Percentiles rank a stretch among this genome's conserved stretches.
phyloP scores from a whole-genome alignment of 2,329 filamentous ascomycete species.

The Microcera coccophila region DNA sequence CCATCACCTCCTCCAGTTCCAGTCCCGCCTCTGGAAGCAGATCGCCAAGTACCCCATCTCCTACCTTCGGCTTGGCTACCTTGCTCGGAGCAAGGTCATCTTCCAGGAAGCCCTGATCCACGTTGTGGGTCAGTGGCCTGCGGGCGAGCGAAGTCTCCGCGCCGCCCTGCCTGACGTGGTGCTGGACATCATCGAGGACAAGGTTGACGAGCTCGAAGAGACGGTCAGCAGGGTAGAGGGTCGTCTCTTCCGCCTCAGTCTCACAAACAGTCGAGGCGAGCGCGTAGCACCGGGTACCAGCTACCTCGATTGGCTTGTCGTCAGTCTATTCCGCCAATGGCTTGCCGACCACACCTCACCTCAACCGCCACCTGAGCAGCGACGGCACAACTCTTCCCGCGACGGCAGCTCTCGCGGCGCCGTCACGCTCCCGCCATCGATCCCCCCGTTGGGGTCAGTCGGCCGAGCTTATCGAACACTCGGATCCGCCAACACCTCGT shows the following conservation, averaged over 20 bases:
- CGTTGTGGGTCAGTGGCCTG: conserved; percentile 91
- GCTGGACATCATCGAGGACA: conserved; percentile 88
- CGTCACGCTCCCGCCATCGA: conserved; percentile 35
- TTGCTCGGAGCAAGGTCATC: conserved; percentile 77
- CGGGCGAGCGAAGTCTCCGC: conserved; percentile 72
- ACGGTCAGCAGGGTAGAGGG: conserved; percentile 74
- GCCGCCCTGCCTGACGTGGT: conserved; percentile 69
- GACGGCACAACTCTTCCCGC: conserved; percentile 26
- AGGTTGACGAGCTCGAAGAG: conserved; percentile 87
- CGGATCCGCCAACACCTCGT: conserved; percentile 54
- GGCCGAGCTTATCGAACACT: conserved; percentile 76
- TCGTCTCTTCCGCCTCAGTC: conserved; percentile 73
- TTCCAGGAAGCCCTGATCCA: conserved; percentile 87
- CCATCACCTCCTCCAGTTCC: conserved; percentile 89
- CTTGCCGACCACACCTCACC: conserved; percentile 84
- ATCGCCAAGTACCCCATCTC: conserved; percentile 93
- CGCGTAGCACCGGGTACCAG: conserved; percentile 73
- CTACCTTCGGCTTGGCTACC: conserved; percentile 84
- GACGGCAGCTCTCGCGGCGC: conserved; percentile 26
- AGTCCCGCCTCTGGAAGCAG: conserved; percentile 87
- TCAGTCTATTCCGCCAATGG: conserved; percentile 89
- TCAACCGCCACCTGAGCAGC: conserved; percentile 41
- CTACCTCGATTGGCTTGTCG: conserved; percentile 85
- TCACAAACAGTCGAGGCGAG: conserved; percentile 77
- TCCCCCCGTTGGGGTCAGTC: conserved; percentile 52